Evolutionary conservation across 805 yeast genomes (phyloP), one percentile per base, ranked within the genome.

Genomic region (Metschnikowia vanudenii): DNA sequence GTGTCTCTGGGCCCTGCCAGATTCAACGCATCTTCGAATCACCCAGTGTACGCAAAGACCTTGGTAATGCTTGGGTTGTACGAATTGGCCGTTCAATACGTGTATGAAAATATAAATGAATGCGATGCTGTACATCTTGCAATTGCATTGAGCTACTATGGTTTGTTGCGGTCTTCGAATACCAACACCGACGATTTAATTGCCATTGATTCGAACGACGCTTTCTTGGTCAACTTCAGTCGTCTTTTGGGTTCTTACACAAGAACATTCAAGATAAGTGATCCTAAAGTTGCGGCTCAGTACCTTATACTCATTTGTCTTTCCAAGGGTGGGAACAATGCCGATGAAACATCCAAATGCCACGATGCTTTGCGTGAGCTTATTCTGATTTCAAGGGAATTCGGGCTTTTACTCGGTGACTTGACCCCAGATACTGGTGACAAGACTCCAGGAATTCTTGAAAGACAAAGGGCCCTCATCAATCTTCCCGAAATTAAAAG

Each of bases 211-310:
- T 53, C 68, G 5, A 63, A 64, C 56, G 49, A 62, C 51, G 53
- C 70, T 53, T 62, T 60, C 66, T 55, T 67, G 41, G 57, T 71
- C 34, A 75, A 75, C 50, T 79, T 83, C 62, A 82, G 86, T 16
- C 74, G 87, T 47, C 63, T 89, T 43, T 57, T 94, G 40, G 96
- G 95, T 1, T 80, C 83, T 17, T 92, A 88, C 65, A 86, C 94
- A 10, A 78, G 90, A 51, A 80, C 84, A 14, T 92, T 94, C 73
- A 84, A 90, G 57, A 79, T 80, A 48, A 80, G 92, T 33, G 96
- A 90, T 67, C 96, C 98, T 19, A 80, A 84, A 57, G 88, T 85
- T 46, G 97, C 97, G 0, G 86, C 88, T n/a, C 96, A 92, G 62
- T 94, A 94, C 60, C 67, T 92, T 43, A 75, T 86, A 20, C 70